A percentile compares a stretch with the other conserved stretches of the same genome.
Conservation (phyloP, 2,329 filamentous ascomycete species). For the Chrysosporium queenslandicum region DNA sequence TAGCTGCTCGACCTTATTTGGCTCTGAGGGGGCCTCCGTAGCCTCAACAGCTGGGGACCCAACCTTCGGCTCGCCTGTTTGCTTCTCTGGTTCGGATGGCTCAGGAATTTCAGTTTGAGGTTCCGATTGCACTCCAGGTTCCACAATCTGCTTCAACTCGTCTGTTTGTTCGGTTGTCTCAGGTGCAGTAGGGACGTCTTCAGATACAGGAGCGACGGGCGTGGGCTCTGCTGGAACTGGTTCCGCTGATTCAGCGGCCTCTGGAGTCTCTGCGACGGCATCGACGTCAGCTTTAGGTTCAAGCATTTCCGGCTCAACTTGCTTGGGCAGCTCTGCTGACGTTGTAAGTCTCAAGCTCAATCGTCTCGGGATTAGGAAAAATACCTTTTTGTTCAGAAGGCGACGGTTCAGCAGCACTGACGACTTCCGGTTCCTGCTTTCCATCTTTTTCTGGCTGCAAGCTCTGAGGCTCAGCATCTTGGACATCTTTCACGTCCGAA, state of each 20-base stretch:
- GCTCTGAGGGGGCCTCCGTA: background rate
- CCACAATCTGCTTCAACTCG: background rate
- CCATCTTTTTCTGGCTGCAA: background rate
- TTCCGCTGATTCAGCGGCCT: background rate
- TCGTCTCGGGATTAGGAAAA: background rate
- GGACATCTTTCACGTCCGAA: background rate
- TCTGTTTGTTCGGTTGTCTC: background rate
- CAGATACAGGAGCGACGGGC: background rate
- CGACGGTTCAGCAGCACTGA: background rate
- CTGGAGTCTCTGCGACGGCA: background rate
- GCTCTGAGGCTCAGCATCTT: background rate
- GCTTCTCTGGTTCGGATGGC: background rate
- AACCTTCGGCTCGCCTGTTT: too few species aligned
- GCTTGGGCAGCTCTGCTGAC: background rate
- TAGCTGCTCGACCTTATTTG: background rate
- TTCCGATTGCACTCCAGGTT: background rate
- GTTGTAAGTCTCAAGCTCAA: background rate
- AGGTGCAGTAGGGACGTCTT: background rate
- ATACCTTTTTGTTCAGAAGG: background rate
- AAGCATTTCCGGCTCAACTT: background rate
- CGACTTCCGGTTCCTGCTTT: conserved; percentile 9
- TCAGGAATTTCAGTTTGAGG: background rate
- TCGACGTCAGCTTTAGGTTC: background rate
- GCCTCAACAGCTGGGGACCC: background rate
- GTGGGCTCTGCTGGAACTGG: background rate